Evolutionary conservation across 2,329 filamentous ascomycete genomes (phyloP).

Genomic region (Colletotrichum lentis): DNA sequence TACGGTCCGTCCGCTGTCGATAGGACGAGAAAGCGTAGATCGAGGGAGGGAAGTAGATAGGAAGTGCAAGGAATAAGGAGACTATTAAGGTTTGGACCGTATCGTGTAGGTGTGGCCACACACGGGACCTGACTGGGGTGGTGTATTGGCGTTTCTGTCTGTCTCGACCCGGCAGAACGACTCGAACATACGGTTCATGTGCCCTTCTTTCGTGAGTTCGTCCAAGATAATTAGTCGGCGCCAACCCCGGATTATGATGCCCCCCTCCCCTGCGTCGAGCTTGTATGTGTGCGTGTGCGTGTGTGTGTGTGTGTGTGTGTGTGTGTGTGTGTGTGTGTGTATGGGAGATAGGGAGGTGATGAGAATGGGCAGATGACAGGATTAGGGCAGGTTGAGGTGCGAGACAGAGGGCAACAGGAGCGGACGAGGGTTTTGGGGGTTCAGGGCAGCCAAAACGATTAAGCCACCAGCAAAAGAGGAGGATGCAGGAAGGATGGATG

Average conservation of each 20-base stretch:
- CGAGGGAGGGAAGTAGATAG: not conserved
- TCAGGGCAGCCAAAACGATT: not conserved
- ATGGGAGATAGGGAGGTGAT: not conserved
- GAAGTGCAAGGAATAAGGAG: conserved; percentile 6
- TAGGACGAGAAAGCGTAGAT: conserved; percentile 3
- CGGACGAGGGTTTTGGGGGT: not conserved
- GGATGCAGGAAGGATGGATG: conserved; percentile 8
- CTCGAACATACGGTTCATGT: conserved; percentile 15
- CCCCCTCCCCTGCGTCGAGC: not conserved
- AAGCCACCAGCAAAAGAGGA: not conserved
- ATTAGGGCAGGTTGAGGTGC: not conserved
- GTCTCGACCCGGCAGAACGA: conserved; percentile 5
- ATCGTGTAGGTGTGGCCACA: not conserved
- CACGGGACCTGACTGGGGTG: conserved; percentile 1
- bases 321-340: not conserved
- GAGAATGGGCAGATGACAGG: conserved; percentile 10
- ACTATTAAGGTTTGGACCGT: conserved; percentile 4
- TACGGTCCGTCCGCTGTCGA: conserved; percentile 13
- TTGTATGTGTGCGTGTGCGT: not conserved
- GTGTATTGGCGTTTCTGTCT: conserved; percentile 3
- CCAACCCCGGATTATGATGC: conserved; percentile 32
- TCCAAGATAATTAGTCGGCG: conserved; percentile 20
- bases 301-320: conserved; percentile 1
- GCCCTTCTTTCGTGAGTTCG: conserved; percentile 7
- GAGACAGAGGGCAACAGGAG: not conserved